These are phyloP conservation scores for Penicillium brasilianum DNA, from an alignment of 2,329 filamentous ascomycete species.

Conservation along the genomic window DNA sequence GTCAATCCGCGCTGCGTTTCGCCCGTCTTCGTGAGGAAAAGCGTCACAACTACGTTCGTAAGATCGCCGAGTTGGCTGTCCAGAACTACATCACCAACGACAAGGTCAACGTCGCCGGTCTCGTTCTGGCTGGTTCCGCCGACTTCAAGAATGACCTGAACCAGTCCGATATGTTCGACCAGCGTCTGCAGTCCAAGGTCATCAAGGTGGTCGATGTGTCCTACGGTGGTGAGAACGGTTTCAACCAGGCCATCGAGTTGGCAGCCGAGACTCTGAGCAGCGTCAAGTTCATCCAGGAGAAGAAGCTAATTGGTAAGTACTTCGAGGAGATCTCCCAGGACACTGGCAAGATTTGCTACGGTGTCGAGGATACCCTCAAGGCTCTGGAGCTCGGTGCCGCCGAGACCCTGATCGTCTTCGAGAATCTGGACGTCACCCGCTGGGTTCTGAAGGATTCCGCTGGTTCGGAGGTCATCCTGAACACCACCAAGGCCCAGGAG, in stretches of 20 bases:
- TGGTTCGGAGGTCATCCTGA: slow-evolving; percentile 74
- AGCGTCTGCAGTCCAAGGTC: slow-evolving; percentile 88
- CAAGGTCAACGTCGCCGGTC: slow-evolving; percentile 95
- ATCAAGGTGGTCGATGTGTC: slow-evolving; percentile 99
- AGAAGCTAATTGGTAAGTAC: slow-evolving; percentile 98
- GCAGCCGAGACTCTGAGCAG: slow-evolving; percentile 95
- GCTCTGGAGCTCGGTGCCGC: slow-evolving; percentile 93
- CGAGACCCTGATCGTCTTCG: slow-evolving; percentile 93
- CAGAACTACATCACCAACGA: slow-evolving; percentile 99
- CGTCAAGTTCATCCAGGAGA: slow-evolving; percentile 99
- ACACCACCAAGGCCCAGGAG: slow-evolving; percentile 89
- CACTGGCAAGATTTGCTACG: slow-evolving; percentile 95
- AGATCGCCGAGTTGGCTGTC: slow-evolving; percentile 95
- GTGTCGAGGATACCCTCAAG: slow-evolving; percentile 96
- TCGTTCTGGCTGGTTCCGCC: slow-evolving; percentile 94
- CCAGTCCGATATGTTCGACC: slow-evolving; percentile 95
- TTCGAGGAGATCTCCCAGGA: slow-evolving; percentile 99
- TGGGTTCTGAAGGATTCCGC: slow-evolving; percentile 83
- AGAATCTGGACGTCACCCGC: slow-evolving; percentile 93
- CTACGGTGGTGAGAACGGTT: slow-evolving; percentile 98
- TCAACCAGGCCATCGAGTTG: slow-evolving; percentile 98
- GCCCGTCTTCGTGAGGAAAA: slow-evolving; percentile 99
- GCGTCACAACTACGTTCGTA: slow-evolving; percentile 99
- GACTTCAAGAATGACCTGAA: slow-evolving; percentile 99
- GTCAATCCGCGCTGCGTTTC: slow-evolving; percentile 99